phyloP scores from a whole-genome alignment of 106 monocot species.

The Phalaenopsis aphrodite region DNA sequence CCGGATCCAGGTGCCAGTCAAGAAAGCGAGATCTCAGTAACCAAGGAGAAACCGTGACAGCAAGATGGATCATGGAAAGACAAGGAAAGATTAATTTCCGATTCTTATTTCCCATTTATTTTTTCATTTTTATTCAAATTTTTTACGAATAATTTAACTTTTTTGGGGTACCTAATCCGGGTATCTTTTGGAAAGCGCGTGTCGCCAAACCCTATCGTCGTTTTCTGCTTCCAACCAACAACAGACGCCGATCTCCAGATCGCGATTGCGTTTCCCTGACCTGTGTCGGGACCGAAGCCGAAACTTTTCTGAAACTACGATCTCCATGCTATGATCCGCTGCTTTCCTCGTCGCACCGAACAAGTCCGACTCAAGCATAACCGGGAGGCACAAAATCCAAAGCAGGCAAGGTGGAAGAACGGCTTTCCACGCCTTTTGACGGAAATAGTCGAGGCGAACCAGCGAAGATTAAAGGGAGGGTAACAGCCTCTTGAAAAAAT shows the following conservation, averaged over 20 bases:
- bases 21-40: neutral
- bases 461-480: no score
- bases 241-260: neutral
- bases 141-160: neutral
- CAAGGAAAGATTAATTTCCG: neutral
- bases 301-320: conserved; percentile 20
- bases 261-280: conserved; percentile 10
- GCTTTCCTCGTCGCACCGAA: neutral
- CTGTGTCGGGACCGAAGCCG: conserved; percentile 13
- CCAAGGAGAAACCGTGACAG: neutral
- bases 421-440: conserved; percentile 22
- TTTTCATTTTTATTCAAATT: neutral
- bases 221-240: neutral
- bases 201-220: neutral
- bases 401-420: neutral
- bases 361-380: neutral
- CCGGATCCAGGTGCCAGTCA: neutral
- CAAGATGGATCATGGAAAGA: neutral
- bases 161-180: neutral
- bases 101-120: neutral
- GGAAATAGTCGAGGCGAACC: neutral
- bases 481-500: no score
- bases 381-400: neutral
- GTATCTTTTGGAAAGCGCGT: conserved; percentile 4
- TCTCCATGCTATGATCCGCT: conserved; percentile 7